Conservation (phyloP, 169 alveolate genomes). For the Plasmodium sp. region DNA sequence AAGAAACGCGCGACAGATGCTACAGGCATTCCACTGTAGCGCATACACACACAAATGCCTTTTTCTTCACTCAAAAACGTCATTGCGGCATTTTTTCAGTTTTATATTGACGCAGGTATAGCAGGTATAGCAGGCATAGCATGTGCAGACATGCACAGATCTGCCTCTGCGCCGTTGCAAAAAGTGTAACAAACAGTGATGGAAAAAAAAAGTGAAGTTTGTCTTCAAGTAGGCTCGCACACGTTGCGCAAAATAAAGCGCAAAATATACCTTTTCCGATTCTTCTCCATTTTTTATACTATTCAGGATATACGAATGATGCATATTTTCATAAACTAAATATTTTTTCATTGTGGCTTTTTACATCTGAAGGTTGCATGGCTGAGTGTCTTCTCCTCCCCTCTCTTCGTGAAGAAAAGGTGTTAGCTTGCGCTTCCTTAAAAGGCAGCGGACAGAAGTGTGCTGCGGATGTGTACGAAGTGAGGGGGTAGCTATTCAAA, state of each 20-base stretch:
- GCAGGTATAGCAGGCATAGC: neutral
- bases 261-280: constrained; percentile 63
- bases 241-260: neutral
- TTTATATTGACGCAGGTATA: neutral
- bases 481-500: neutral
- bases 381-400: neutral
- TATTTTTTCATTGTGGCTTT: constrained; percentile 60
- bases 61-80: neutral
- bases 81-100: neutral
- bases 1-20: neutral
- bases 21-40: neutral
- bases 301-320: constrained; percentile 62
- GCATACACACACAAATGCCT: too few relatives aligned
- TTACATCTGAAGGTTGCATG: neutral
- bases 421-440: neutral
- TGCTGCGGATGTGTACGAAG: neutral
- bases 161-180: neutral
- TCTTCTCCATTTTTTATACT: constrained; percentile 74
- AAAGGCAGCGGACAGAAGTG: neutral
- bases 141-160: neutral
- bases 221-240: neutral
- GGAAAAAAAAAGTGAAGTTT: neutral
- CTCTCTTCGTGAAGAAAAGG: neutral
- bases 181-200: neutral
- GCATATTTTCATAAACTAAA: constrained; percentile 38